These are phyloP conservation scores for Colletotrichum noveboracense DNA, from an alignment of 2,329 filamentous ascomycete species.

Conservation along the genomic window DNA sequence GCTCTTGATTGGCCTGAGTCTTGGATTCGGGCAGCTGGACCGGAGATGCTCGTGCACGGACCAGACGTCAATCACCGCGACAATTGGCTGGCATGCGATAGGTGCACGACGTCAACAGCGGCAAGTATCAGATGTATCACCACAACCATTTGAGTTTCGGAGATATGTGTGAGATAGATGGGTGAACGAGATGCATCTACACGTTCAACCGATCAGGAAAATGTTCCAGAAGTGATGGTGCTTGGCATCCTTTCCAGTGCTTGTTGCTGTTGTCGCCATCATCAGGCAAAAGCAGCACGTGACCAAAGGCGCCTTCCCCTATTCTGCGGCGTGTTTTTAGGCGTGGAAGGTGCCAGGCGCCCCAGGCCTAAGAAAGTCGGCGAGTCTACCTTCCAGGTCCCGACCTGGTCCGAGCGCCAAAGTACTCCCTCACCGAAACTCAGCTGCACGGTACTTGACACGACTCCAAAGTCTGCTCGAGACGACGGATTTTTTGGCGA, in stretches of 20 bases:
- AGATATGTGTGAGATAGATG: not conserved
- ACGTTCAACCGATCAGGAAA: not conserved
- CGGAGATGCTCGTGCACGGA: not conserved
- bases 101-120: conserved; percentile 10
- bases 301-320: conserved; percentile 12
- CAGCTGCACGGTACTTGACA: conserved; percentile 17
- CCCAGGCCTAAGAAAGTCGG: not conserved
- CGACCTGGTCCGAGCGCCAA: conserved; percentile 19
- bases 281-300: conserved; percentile 1
- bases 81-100: not conserved
- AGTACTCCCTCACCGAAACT: conserved; percentile 5
- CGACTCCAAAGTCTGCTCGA: conserved; percentile 7
- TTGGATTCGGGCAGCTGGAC: conserved; percentile 9
- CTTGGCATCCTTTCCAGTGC: not conserved
- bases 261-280: not conserved
- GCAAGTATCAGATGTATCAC: conserved; percentile 8
- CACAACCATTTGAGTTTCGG: conserved; percentile 11
- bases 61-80: conserved; percentile 5
- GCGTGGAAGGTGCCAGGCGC: not conserved
- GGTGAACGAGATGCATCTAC: not conserved
- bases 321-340: conserved; percentile 3
- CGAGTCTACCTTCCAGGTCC: conserved; percentile 14
- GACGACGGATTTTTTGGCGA: conserved; percentile 23
- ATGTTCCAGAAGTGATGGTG: not conserved
- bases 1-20: conserved; percentile 1